phyloP scores from a whole-genome alignment of 108 stramenopile genomes.

The Skeletonema marinoi region DNA sequence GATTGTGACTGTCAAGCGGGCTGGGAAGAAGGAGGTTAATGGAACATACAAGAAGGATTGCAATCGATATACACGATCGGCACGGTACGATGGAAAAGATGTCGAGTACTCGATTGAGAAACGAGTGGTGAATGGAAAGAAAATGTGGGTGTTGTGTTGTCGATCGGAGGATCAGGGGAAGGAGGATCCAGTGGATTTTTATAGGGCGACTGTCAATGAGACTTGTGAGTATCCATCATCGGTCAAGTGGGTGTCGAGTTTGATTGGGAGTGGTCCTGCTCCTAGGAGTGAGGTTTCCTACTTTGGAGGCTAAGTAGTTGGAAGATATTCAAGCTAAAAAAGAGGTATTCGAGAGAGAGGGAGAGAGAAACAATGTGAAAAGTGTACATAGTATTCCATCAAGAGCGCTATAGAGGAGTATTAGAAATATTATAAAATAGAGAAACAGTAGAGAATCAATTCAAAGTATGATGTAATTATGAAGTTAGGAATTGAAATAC shows the following conservation, averaged over 20 bases:
- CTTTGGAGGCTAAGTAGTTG: not conserved
- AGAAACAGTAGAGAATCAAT: not conserved
- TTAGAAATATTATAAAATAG: not conserved
- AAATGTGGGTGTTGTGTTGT: constrained; percentile 34
- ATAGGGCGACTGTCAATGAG: constrained; percentile 29
- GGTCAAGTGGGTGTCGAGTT: constrained; percentile 18
- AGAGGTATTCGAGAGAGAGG: not conserved
- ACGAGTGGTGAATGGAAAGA: constrained; percentile 22
- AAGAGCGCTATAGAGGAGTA: not conserved
- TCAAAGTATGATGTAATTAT: not conserved
- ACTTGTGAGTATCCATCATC: constrained; percentile 10
- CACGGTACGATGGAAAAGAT: constrained; percentile 22
- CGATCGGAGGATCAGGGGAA: not conserved
- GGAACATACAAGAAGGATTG: constrained; percentile 30
- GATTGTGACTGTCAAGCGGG: constrained; percentile 10
- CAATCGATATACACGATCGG: constrained; percentile 16
- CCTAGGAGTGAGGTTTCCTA: constrained; percentile 18
- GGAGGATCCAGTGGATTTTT: constrained; percentile 32
- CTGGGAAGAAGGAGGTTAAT: constrained; percentile 20
- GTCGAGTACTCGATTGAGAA: constrained; percentile 27
- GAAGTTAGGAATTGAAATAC: constrained; percentile 9
- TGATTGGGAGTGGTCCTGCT: constrained; percentile 16
- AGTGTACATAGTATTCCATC: not conserved
- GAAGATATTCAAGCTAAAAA: not conserved
- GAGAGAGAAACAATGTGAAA: not conserved